Evolutionary conservation across 345 rosid genomes (phyloP).

Genomic region (Gossypium thurberi): DNA sequence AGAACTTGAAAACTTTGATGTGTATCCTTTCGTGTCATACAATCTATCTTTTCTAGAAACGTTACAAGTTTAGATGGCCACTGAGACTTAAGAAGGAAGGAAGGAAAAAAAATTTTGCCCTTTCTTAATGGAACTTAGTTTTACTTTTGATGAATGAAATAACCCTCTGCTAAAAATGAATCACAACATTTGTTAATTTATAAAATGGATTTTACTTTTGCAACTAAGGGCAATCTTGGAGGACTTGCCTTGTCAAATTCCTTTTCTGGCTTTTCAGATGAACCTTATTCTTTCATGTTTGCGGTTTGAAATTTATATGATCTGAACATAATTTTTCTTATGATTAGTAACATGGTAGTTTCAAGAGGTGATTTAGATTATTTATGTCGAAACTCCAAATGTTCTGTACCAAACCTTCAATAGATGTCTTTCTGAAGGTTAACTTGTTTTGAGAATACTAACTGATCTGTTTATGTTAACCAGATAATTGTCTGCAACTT

Average conservation of each 20-base stretch:
- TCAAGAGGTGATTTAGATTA: neutral
- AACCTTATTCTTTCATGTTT: neutral
- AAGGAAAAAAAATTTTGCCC: neutral
- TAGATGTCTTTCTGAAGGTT: slow-evolving; percentile 11
- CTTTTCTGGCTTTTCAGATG: neutral
- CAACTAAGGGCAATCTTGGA: neutral
- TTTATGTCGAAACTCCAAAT: neutral
- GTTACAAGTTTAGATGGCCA: neutral
- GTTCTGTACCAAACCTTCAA: neutral
- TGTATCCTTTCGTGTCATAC: neutral
- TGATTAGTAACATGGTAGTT: neutral
- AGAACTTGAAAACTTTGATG: neutral
- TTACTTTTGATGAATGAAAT: neutral
- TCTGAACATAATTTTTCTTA: neutral
- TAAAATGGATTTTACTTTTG: neutral
- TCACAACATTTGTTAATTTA: neutral
- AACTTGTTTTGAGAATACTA: slow-evolving; percentile 17
- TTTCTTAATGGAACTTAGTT: neutral
- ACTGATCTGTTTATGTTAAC: slow-evolving; percentile 29
- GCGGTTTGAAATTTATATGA: neutral
- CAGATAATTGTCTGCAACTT: slow-evolving; percentile 33
- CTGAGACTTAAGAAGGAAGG: neutral
- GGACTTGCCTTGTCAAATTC: neutral
- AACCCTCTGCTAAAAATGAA: neutral
- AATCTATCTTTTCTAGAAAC: neutral